Base-by-base conservation (phyloP, 345 rosid genomes). In the Raphanus sativus region DNA sequence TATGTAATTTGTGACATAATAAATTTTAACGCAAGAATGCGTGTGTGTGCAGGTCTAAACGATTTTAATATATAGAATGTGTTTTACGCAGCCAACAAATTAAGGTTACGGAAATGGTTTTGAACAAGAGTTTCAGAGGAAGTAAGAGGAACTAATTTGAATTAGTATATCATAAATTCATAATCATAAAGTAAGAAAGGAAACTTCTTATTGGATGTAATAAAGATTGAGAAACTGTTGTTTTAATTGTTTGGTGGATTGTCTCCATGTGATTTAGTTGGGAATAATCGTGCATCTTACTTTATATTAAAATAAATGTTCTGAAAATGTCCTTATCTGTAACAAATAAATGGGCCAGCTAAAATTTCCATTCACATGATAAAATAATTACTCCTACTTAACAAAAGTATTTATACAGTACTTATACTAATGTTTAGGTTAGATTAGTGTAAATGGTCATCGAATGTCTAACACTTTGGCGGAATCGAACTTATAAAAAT, bases 241-340 rank as follows among this genome's bases (percentile, higher is more conserved):
- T 71, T 78, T 72, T 72, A 72, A 54, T n/a, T 74, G 75, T 79
- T 79, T 34, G 82, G 82, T 79, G 79, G 38, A 69, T 80, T 75
- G 79, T 69, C 82, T 74, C 75, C 82, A 79, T 79, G 79, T 80
- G 79, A 15, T 30, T 75, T 69, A 74, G 82, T 80, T 74, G 75
- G 70, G 79, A 74, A 42, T 80, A 63, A 74, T 80, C 75, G 75
- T 80, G 72, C 82, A 17, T 80, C 82, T 69, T 80, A 80, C 82
- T 74, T 80, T 74, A 74, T 69, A 8, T 5, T 73, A 12, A 54
- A 45, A 34, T 13, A 50, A 61, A 61, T 17, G 55, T 50, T 21
- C 48, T 2, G 9, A 66, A 48, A 60, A 67, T 78, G 81, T 79
- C 77, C 77, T 79, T 73, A 73, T 79, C 82, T 73, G 70, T 79